A percentile compares a stretch with the other conserved stretches of the same genome.
These are phyloP conservation scores for Beverwykella pulmonaria DNA, from an alignment of 495 filamentous ascomycete genomes.

Conservation along the genomic window DNA sequence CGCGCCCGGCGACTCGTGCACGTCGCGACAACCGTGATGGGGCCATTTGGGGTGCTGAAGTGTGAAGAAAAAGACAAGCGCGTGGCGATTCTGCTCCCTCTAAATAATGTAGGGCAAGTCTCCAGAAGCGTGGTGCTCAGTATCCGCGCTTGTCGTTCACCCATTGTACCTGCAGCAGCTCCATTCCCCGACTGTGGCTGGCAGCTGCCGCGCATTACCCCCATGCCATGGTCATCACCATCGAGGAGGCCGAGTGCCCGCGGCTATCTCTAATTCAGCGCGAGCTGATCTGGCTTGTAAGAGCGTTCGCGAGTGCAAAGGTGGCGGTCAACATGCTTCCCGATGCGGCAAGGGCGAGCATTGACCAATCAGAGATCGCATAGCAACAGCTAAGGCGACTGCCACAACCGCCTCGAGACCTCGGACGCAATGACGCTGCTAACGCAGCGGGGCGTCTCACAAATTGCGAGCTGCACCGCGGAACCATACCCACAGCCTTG, in stretches of 20 bases:
- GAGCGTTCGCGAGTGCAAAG: not conserved
- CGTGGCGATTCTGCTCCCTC: too few relatives aligned
- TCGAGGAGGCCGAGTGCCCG: not conserved
- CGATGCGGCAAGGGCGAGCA: not conserved
- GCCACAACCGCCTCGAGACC: too few relatives aligned
- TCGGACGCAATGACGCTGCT: too few relatives aligned
- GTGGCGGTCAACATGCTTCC: constrained; percentile 15
- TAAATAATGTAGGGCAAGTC: not conserved
- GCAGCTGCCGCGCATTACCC: constrained; percentile 12
- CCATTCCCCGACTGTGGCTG: not conserved
- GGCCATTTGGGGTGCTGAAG: not conserved
- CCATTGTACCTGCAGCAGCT: constrained; percentile 27
- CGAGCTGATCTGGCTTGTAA: not conserved
- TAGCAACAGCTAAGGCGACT: too few relatives aligned
- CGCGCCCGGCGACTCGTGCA: constrained; percentile 5
- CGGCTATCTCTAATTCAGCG: not conserved
- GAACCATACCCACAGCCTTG: too few relatives aligned
- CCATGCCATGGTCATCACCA: not conserved
- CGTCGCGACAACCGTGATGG: not conserved
- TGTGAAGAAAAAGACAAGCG: too few relatives aligned
- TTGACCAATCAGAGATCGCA: constrained; percentile 1
- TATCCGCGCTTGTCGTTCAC: not conserved
- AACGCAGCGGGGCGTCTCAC: too few relatives aligned
- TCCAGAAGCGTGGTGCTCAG: not conserved
- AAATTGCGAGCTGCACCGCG: too few relatives aligned